Conservation (phyloP, 2,329 filamentous ascomycete genomes). For the Fusarium piperis region DNA sequence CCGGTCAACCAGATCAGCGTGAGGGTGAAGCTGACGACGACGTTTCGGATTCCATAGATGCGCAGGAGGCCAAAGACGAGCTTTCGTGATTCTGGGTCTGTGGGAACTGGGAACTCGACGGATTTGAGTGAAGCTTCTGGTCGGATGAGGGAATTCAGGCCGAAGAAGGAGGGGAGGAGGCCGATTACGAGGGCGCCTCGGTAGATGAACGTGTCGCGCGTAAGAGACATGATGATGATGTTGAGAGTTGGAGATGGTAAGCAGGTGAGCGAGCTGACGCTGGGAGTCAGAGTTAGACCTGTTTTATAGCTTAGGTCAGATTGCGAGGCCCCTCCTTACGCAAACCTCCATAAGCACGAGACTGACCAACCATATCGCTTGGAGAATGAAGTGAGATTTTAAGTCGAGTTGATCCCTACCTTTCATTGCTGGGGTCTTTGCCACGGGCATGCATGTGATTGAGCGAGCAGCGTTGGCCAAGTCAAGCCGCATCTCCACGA, state of each 20-base stretch:
- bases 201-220: slow-evolving; percentile 22
- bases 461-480: not conserved
- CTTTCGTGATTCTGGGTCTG: slow-evolving; percentile 18
- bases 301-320: not conserved
- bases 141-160: slow-evolving; percentile 19
- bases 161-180: slow-evolving; percentile 26
- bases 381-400: not conserved
- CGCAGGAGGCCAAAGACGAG: slow-evolving; percentile 10
- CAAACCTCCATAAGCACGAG: not conserved
- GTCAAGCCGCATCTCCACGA: not conserved
- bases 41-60: slow-evolving; percentile 28
- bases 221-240: not conserved
- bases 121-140: slow-evolving; percentile 19
- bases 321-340: not conserved
- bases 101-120: slow-evolving; percentile 24
- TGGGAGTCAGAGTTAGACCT: not conserved
- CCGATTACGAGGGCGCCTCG: slow-evolving; percentile 20
- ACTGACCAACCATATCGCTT: not conserved
- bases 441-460: not conserved
- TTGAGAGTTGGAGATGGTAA: not conserved
- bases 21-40: slow-evolving; percentile 31
- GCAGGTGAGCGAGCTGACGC: not conserved
- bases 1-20: slow-evolving; percentile 22
- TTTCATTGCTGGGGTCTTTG: not conserved
- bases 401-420: not conserved